These are phyloP conservation scores for Chrysoporthe cubensis DNA, from an alignment of 2,329 filamentous ascomycete genomes.

Conservation along the genomic window DNA sequence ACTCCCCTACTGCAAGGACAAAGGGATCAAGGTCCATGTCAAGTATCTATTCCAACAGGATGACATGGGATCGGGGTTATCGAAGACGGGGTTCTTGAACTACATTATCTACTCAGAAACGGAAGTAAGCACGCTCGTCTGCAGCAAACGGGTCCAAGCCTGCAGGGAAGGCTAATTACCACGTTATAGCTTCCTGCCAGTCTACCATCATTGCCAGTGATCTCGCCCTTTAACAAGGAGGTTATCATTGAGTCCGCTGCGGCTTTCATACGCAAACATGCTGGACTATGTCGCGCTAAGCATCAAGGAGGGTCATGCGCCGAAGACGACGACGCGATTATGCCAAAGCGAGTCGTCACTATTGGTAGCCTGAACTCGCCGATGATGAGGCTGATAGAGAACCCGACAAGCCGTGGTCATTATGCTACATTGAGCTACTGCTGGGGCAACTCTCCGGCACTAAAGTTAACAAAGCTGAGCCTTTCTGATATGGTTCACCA, in stretches of 20 bases:
- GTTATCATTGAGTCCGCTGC: not conserved
- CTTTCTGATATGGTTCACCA: not conserved
- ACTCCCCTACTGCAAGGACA: too few species aligned
- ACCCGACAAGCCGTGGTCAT: not conserved
- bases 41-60: too few species aligned
- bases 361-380: not conserved
- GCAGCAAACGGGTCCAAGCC: not conserved
- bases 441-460: slow-evolving; percentile 7
- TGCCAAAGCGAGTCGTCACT: slow-evolving; percentile 2
- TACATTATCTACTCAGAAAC: not conserved
- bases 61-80: too few species aligned
- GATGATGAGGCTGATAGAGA: not conserved
- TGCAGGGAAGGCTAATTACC: not conserved
- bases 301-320: not conserved
- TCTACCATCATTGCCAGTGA: not conserved
- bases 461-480: slow-evolving; percentile 2
- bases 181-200: not conserved
- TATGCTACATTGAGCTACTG: slow-evolving; percentile 20
- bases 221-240: not conserved
- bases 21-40: too few species aligned
- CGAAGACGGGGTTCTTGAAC: fast-evolving
- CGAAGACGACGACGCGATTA: not conserved
- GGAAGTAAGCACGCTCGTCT: not conserved
- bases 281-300: not conserved
- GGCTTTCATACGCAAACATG: not conserved